phyloP scores from a whole-genome alignment of 441 rosid species.

The Aquilaria agallochum region DNA sequence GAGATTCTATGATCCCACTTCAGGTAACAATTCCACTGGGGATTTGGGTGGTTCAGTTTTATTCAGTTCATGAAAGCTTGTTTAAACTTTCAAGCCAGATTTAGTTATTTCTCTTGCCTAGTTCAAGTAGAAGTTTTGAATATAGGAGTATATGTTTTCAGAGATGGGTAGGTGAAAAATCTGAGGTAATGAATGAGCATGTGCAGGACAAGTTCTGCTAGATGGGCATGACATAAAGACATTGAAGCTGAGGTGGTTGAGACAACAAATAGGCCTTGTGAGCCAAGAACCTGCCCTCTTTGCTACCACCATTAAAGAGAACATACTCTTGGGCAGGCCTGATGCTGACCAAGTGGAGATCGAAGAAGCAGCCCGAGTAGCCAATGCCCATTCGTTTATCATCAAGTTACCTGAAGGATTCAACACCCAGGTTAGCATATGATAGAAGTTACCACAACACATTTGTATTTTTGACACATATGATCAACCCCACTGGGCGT shows the following conservation, averaged over 20 bases:
- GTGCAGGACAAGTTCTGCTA: slow-evolving; percentile 78
- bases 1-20: slow-evolving; percentile 89
- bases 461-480: no score
- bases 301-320: slow-evolving; percentile 94
- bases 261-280: slow-evolving; percentile 97
- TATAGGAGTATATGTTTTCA: no score
- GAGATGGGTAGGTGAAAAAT: neutral
- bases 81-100: neutral
- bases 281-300: slow-evolving; percentile 99
- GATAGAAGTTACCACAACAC: no score
- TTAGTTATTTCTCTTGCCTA: no score
- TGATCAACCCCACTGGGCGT: neutral
- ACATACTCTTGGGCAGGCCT: slow-evolving; percentile 90
- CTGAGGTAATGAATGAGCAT: slow-evolving; percentile 10
- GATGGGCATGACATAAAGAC: slow-evolving; percentile 90
- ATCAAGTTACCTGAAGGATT: slow-evolving; percentile 92
- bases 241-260: slow-evolving; percentile 79
- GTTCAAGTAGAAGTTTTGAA: no score
- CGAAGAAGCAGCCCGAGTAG: slow-evolving; percentile 99
- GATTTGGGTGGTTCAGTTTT: no score
- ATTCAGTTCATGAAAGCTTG: no score
- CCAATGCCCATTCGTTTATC: slow-evolving; percentile 96
- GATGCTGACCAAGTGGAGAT: slow-evolving; percentile 78
- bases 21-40: slow-evolving; percentile 43
- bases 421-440: slow-evolving; percentile 75